Conservation (phyloP, 768 basidiomycete species). For the Clathrus columnatus region DNA sequence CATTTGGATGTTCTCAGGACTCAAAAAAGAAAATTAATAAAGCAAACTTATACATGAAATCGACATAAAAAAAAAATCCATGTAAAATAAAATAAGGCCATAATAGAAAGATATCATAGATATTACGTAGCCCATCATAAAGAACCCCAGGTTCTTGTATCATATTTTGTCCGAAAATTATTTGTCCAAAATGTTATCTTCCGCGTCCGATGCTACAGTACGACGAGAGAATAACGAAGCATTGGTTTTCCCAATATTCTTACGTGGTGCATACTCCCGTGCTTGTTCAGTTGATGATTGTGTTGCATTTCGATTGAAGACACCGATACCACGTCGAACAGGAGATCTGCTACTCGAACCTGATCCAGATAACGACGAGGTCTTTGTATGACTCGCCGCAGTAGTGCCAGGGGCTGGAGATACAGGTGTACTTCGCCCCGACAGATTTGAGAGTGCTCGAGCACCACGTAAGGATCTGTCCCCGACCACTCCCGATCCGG, state of each 20-base stretch:
- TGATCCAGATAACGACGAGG: slow-evolving; percentile 3
- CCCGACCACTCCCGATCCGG: slow-evolving; percentile 30
- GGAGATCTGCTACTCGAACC: slow-evolving; percentile 35
- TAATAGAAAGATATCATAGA: background rate
- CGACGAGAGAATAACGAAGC: slow-evolving; percentile 44
- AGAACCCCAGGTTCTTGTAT: background rate
- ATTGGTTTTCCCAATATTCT: slow-evolving; percentile 25
- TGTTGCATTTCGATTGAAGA: slow-evolving; percentile 29
- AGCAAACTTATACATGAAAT: too few relatives aligned
- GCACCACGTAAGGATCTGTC: slow-evolving; percentile 43
- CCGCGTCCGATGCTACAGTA: slow-evolving; percentile 79
- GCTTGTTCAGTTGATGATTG: slow-evolving; percentile 34
- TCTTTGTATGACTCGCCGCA: background rate
- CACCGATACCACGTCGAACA: slow-evolving; percentile 47
- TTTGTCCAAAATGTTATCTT: slow-evolving; percentile 54
- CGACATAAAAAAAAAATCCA: background rate
- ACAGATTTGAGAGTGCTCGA: slow-evolving; percentile 36
- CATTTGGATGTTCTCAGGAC: too few relatives aligned
- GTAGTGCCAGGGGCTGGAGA: background rate
- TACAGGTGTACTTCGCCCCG: background rate
- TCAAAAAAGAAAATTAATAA: background rate
- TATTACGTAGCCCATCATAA: background rate
- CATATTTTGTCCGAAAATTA: background rate
- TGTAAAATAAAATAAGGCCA: background rate
- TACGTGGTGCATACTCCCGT: slow-evolving; percentile 17